Base-by-base conservation (phyloP, 1,284 basidiomycete genomes). In the Coniophora puteana region DNA sequence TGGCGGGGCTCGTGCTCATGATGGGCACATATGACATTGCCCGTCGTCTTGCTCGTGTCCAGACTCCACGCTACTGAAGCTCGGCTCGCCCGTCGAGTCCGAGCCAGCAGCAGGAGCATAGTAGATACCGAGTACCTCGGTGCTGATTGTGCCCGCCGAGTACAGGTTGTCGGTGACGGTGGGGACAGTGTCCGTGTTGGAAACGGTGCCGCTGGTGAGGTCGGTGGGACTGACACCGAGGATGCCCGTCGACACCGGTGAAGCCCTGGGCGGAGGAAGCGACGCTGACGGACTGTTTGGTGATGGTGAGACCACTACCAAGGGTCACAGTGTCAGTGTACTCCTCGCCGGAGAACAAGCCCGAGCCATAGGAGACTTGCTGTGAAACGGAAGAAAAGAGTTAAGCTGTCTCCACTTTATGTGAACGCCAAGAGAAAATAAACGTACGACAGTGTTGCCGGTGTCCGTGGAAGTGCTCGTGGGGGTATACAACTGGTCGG, bases 181-280 rank as follows among this genome's bases (percentile, higher is more conserved):
- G 11, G 65, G 59, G 35, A 67, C 54, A 37, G 61, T 54, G 16
- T 46, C 50, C 49, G 40, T 31, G 16, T 34, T 29, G 14, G 14
- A 30, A 18, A 50, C 57, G 13, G 62, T 65, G 47, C 69, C 67
- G 28, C 51, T 13, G 11, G 75, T 75, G 37, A 79, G 63, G 52
- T 68, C 68, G 10, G 66, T 65, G n/a, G 77, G 76, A n/a, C 72
- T 72, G 34, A 74, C 65, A 52, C 76, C 75, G 25, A 76, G 61
- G 47, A 78, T 75, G 13, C 76, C 74, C 26, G 20, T 31, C n/a
- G n/a, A 31, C 29, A n/a, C 29, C 14, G 14, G 20, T 6, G 29
- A 31, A 6, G n/a, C n/a, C 29, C n/a, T 14, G 20, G 14, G 69
- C 61, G 16, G 48, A 54, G 12, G 55, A 56, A 4, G 74, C 71